phyloP scores from a whole-genome alignment of 495 filamentous ascomycete species.

The Hypomontagnella submonticulosa region DNA sequence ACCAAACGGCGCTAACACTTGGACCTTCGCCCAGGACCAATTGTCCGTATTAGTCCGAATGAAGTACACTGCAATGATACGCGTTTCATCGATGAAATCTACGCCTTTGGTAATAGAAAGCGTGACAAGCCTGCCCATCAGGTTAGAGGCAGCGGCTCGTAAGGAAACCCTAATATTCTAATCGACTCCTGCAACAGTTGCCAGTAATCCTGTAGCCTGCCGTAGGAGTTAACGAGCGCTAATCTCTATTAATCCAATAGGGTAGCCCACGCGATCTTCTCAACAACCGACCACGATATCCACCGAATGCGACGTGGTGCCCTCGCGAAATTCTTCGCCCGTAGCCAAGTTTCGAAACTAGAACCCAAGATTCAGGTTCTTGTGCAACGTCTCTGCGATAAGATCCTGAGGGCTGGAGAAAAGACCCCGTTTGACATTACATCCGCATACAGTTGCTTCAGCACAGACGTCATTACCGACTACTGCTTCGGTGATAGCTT shows the following conservation, averaged over 20 bases:
- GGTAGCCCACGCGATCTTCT: constrained; percentile 44
- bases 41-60: constrained; percentile 17
- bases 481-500: constrained; percentile 43
- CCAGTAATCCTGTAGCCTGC: constrained; percentile 13
- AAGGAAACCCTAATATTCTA: no score
- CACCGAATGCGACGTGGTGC: constrained; percentile 53
- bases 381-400: constrained; percentile 36
- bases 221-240: no score
- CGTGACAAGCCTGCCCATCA: constrained; percentile 15
- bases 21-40: constrained; percentile 7
- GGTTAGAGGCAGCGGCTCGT: neutral
- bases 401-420: constrained; percentile 25
- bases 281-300: constrained; percentile 53
- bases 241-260: no score
- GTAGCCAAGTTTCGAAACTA: constrained; percentile 41
- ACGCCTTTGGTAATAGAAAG: constrained; percentile 7
- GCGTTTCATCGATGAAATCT: constrained; percentile 16
- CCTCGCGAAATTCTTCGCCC: constrained; percentile 58
- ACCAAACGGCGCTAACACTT: no score
- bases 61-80: constrained; percentile 20
- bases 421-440: constrained; percentile 14
- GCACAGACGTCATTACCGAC: constrained; percentile 38
- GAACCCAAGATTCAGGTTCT: constrained; percentile 47
- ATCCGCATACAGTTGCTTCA: constrained; percentile 39
- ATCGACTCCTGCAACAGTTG: no score